Conservation (phyloP, 192 early-diverging fungal genomes). For the Dispira simplex region DNA sequence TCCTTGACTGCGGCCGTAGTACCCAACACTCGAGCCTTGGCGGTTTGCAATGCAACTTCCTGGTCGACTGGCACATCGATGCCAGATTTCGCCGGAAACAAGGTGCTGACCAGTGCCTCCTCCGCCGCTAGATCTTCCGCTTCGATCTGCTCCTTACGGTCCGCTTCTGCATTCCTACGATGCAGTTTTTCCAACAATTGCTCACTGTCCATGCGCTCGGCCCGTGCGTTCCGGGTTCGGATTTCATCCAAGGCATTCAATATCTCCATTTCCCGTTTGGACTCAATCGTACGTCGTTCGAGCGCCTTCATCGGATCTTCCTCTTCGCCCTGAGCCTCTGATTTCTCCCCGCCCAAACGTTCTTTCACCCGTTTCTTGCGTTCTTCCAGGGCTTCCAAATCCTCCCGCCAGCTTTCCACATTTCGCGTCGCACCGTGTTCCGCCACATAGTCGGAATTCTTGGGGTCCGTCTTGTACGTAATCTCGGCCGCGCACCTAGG, state of each 20-base stretch:
- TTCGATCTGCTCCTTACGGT: no score
- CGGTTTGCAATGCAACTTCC: no score
- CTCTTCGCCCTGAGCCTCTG: slow-evolving; percentile 43
- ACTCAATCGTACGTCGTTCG: slow-evolving; percentile 86
- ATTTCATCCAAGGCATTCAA: slow-evolving; percentile 95
- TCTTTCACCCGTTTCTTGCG: slow-evolving; percentile 38
- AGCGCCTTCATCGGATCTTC: slow-evolving; percentile 91
- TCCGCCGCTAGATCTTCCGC: no score
- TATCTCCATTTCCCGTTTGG: slow-evolving; percentile 95
- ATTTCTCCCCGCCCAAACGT: no score
- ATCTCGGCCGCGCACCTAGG: slow-evolving; percentile 93
- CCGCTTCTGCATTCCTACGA: no score
- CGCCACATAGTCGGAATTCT: slow-evolving; percentile 86
- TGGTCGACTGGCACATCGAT: no score
- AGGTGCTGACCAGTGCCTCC: no score
- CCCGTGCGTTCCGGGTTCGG: slow-evolving; percentile 66
- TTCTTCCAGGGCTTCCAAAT: slow-evolving; percentile 41
- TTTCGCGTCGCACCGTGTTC: slow-evolving; percentile 87
- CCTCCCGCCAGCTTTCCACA: slow-evolving; percentile 88
- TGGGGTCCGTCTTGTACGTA: slow-evolving; percentile 95
- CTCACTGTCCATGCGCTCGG: slow-evolving; percentile 59
- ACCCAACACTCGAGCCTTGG: no score
- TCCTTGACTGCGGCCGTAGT: no score
- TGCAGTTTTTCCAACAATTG: slow-evolving; percentile 29
- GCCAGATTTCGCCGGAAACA: no score